Conservation (phyloP, 208 protist genomes). For the Leishmania martiniquensis region DNA sequence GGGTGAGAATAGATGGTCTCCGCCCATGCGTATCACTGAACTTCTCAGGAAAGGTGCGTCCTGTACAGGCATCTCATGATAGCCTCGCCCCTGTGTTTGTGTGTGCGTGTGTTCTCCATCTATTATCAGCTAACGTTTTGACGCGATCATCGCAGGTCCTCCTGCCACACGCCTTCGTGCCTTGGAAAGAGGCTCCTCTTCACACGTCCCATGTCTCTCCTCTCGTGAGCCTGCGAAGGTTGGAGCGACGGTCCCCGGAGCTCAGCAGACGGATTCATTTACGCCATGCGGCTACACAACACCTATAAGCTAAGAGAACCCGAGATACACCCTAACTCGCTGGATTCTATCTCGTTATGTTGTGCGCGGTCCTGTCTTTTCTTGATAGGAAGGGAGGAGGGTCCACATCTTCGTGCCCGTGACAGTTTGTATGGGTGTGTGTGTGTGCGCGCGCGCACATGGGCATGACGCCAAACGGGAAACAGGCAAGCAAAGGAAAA, state of each 20-base stretch:
- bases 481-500: not conserved
- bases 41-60: too few relatives aligned
- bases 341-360: not conserved
- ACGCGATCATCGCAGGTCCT: too few relatives aligned
- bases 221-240: not conserved
- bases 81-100: not conserved
- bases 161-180: too few relatives aligned
- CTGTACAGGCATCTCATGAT: too few relatives aligned
- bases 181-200: not conserved
- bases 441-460: too few relatives aligned
- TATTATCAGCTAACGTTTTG: too few relatives aligned
- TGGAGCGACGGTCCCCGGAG: too few relatives aligned
- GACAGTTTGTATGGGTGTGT: not conserved
- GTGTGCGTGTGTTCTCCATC: not conserved
- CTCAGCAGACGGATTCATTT: not conserved
- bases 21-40: too few relatives aligned
- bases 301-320: conserved; percentile 10
- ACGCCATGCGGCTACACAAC: not conserved
- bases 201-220: conserved; percentile 2
- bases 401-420: not conserved
- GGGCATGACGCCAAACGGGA: not conserved
- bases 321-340: not conserved
- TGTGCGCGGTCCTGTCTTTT: not conserved
- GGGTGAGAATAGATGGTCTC: too few relatives aligned
- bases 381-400: not conserved